Percentiles rank a stretch among this genome's conserved stretches.
Evolutionary conservation across 2,329 filamentous ascomycete species (phyloP).

Genomic region (Beauveria scarabaeidicola): DNA sequence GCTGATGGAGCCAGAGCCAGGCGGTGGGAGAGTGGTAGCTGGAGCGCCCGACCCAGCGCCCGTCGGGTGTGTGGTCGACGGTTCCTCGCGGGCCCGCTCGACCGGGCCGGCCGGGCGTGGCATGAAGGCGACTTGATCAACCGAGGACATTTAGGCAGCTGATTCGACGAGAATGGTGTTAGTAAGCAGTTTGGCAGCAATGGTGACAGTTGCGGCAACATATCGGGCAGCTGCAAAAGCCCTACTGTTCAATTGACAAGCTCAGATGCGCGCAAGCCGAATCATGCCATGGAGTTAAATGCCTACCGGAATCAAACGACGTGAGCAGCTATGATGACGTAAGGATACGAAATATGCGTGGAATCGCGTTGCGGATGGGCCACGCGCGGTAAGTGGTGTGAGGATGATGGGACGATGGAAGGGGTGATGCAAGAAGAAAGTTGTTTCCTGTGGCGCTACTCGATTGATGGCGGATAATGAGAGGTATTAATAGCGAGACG

Average conservation of each 20-base stretch:
- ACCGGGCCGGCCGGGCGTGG: background rate
- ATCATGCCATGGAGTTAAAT: background rate
- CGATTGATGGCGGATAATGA: background rate
- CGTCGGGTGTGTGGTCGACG: background rate
- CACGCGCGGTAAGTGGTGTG: background rate
- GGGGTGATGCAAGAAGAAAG: background rate
- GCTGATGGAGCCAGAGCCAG: background rate
- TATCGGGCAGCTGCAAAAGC: too few relatives aligned
- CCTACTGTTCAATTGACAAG: background rate
- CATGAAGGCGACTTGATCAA: constrained; percentile 3
- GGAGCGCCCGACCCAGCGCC: background rate
- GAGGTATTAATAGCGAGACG: background rate
- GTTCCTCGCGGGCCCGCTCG: background rate
- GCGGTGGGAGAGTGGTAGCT: background rate
- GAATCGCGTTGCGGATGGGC: background rate
- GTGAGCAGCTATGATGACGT: background rate
- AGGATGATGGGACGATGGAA: background rate
- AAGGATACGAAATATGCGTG: background rate
- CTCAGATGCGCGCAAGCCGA: background rate
- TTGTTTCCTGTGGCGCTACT: background rate
- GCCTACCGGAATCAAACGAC: background rate
- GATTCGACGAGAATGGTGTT: background rate
- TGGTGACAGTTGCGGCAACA: background rate
- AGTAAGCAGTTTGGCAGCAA: background rate
- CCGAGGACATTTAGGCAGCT: background rate